Evolutionary conservation across 1,139 yeast genomes (phyloP), one percentile per base, ranked within the genome.

Genomic region (Yamadazyma diddensiae): DNA sequence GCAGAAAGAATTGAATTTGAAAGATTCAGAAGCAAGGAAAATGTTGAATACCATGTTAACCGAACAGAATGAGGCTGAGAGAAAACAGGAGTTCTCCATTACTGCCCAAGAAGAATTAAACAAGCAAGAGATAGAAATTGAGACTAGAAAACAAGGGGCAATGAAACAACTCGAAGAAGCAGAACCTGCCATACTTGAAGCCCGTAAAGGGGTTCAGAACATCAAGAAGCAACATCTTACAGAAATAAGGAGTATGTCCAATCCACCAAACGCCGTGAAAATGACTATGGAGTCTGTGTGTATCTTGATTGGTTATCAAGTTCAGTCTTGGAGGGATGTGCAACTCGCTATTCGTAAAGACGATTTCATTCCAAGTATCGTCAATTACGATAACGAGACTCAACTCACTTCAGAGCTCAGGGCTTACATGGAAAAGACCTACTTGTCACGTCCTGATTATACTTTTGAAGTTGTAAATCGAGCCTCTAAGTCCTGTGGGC

Each of bases 401-500:
- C 82, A 78, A 45, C 64, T 88, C 49, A 64, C 80, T 0, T 52
- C 63, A 1, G 72, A 67, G n/a, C 49, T 79, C 19, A 61, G 85
- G 26, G 52, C 57, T 3, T 69, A 59, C 37, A 79, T 86, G 82
- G 79, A 78, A 33, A 48, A 56, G 2, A 67, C 63, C 0, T 92
- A 84, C 47, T 59, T 90, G 16, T 60, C 81, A 0, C 61, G 80
- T 34, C 73, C 80, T 0, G 83, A 77, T 33, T 90, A 73, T 50
- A 86, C 74, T 28, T 83, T 63, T 48, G 92, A 82, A 34, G 61
- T 82, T 0, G 96, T 86, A 0, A 78, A 85, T 49, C 67, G 97
- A 31, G 97, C 97, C 3, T 83, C 95, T 58, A 87, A 85, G 50
- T 97, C 97, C 0, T 88, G 97, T 63, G 97, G 97, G 0, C 98